Evolutionary conservation across 2,329 filamentous ascomycete genomes (phyloP), one percentile per base, ranked within the genome.

Genomic region (Diaporthe batatas): DNA sequence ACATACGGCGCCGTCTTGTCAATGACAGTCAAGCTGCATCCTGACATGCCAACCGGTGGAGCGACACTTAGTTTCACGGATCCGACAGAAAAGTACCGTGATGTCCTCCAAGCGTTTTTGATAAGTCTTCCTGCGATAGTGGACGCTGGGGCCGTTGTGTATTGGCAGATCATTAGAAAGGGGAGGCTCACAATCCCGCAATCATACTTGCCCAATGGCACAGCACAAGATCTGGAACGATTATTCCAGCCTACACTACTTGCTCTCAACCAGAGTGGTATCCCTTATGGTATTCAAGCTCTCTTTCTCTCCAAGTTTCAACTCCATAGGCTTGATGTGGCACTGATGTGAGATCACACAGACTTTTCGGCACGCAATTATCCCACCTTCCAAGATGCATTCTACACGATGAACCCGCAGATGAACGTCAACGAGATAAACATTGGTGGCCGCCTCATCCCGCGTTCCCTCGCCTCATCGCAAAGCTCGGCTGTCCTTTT

Each of bases 1-100:
- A 87, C 82, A 6, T 89, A 85, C 73, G 87, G 83, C 1, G 79
- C 88, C 2, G 84, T 88, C 6, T 77, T 82, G 29, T 86, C 84
- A 3, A 80, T 88, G 77, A 88, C 85, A 1, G 79, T 82, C n/a
- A 87, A 85, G 75, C 81, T 83, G 0, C 81, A 86, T 74, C 78
- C 39, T 6, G 55, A 54, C 7, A 47, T 57, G 67, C 42, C 55
- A 2, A 67, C 53, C 1, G 68, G 29, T n/a, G 68, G 67, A 5
- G 58, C 42, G 7, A 59, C 65, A 5, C 65, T 70, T 5, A 34
- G 29, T 16, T 70, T 73, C 29, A 39, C 71, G 3, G 67, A 65
- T 8, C 2, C 55, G 7, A 12, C 47, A 32, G 71, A 51, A 6
- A 54, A 36, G 23, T 62, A 47, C 36, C 65, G 55, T 57, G 16